Percentiles rank a stretch among this genome's conserved stretches.
Conservation (phyloP, 2,329 filamentous ascomycete species). For the Ilyonectria sp. region DNA sequence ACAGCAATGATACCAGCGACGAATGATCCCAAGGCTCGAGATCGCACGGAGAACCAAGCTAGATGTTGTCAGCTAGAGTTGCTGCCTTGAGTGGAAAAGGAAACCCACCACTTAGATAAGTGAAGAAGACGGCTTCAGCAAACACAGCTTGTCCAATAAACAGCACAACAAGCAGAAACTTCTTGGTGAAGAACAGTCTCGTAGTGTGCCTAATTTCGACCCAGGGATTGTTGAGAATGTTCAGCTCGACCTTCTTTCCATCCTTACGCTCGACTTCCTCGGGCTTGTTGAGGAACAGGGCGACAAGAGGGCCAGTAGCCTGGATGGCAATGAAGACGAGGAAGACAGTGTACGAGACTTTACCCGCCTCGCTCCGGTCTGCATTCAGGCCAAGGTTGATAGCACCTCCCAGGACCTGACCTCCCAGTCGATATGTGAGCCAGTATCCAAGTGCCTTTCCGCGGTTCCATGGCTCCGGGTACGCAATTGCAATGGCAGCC, state of each 20-base stretch:
- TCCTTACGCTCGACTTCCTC: conserved; percentile 75
- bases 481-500: conserved; percentile 80
- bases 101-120: conserved; percentile 64
- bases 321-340: conserved; percentile 81
- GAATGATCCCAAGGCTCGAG: conserved; percentile 79
- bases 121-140: conserved; percentile 80
- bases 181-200: conserved; percentile 71
- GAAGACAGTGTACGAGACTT: conserved; percentile 79
- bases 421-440: conserved; percentile 71
- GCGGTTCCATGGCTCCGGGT: conserved; percentile 79
- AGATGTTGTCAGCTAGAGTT: conserved; percentile 17
- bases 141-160: conserved; percentile 82
- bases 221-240: conserved; percentile 69
- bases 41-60: conserved; percentile 79
- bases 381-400: conserved; percentile 80
- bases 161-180: conserved; percentile 75
- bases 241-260: conserved; percentile 72
- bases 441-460: conserved; percentile 78
- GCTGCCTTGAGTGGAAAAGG: no score
- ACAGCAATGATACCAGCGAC: conserved; percentile 78
- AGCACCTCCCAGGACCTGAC: conserved; percentile 80
- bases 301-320: conserved; percentile 75
- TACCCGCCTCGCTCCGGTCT: conserved; percentile 69
- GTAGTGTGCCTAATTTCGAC: conserved; percentile 73
- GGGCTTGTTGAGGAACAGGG: conserved; percentile 73